A percentile compares a stretch with the other conserved stretches of the same genome.
phyloP scores from a whole-genome alignment of 768 basidiomycete species.

The Lactarius indigo region DNA sequence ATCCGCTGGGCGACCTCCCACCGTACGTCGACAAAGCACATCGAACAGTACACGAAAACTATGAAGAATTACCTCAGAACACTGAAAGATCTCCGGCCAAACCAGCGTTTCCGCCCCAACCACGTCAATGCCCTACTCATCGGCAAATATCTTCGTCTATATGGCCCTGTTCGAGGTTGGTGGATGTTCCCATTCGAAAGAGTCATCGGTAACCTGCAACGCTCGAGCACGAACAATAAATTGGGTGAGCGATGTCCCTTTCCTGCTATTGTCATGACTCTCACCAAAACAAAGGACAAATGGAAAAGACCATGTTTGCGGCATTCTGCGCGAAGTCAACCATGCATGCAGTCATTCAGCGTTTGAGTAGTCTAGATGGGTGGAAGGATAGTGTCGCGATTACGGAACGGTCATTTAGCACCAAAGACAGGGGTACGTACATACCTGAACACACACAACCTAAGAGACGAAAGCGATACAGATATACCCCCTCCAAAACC shows the following conservation, averaged over 20 bases:
- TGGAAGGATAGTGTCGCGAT: too few relatives aligned
- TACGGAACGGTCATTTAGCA: not conserved
- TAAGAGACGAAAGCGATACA: not conserved
- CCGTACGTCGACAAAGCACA: not conserved
- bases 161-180: conserved; percentile 35
- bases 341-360: not conserved
- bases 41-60: not conserved
- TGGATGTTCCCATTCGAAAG: conserved; percentile 34
- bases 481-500: not conserved
- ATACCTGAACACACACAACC: too few relatives aligned
- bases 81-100: not conserved
- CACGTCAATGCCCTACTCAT: too few relatives aligned
- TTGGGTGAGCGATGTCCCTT: conserved; percentile 22
- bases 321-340: not conserved
- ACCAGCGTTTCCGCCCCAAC: not conserved
- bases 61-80: too few relatives aligned
- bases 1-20: not conserved
- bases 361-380: not conserved
- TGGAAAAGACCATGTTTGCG: not conserved
- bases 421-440: not conserved
- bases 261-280: not conserved
- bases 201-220: conserved; percentile 28
- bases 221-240: conserved; percentile 28
- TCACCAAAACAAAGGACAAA: conserved; percentile 3
- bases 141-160: not conserved